Base-by-base conservation (phyloP, 2,329 filamentous ascomycete genomes). In the Cladophialophora bantiana region DNA sequence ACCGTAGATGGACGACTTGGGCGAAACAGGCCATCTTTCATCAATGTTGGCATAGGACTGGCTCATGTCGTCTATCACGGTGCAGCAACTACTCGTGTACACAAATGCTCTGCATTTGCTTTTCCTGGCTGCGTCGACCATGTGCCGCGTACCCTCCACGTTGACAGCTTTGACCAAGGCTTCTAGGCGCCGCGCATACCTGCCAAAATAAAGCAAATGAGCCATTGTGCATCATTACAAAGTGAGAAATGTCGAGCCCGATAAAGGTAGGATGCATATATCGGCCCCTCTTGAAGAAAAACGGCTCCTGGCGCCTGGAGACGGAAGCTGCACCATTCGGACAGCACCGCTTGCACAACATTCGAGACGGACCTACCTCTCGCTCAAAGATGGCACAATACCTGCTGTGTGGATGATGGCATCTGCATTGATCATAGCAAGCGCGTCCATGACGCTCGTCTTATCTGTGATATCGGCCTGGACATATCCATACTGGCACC, bases 61-160 rank as follows among this genome's bases (percentile, higher is more conserved):
- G 38, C 68, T 73, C 73, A 78, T 74, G 62, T 87, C 82, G 74
- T 88, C 85, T 3, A 82, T 80, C 40, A 87, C 75, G 7, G 84
- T 84, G 35, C 85, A 85, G 65, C 83, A 84, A 72, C 79, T 84
- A 72, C 84, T 86, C 35, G 86, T 88, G 71, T 85, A 87, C 55
- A 88, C 79, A 53, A 88, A 81, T 0, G 78, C 82, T 59, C 77
- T 79, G 48, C 82, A 84, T 1, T 81, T 82, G 52, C 71, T 76
- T 34, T 76, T 73, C 68, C 78, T 77, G 1, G 83, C 79, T 3
- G 81, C 82, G 2, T 81, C 75, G 6, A 88, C 72, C 59, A 87
- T 78, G 72, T 86, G 84, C 54, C 76, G 75, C 3, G 86, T 87
- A 6, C 86, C 86, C 31, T 82, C 78, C 48, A 86, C 81, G 73